Percentiles rank a stretch among this genome's conserved stretches.
These are phyloP conservation scores for Fusarium setosum DNA, from an alignment of 2,329 filamentous ascomycete species.

Conservation along the genomic window DNA sequence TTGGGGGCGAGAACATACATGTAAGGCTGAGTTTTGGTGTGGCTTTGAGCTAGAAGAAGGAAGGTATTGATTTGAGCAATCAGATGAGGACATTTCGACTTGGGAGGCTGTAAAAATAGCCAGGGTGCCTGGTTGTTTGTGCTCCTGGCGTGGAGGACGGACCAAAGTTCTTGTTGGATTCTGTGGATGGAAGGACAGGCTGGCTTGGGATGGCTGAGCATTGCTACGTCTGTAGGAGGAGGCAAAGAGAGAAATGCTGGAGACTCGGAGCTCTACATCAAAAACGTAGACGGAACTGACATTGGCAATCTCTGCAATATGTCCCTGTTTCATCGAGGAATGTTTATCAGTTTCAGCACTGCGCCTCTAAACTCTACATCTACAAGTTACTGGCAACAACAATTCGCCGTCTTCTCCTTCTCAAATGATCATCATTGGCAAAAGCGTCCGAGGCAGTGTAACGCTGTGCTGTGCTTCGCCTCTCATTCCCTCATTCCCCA, in stretches of 20 bases:
- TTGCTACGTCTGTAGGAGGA: no score
- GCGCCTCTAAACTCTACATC: no score
- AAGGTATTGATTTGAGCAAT: neutral
- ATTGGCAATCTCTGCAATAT: no score
- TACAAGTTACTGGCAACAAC: no score
- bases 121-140: neutral
- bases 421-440: neutral
- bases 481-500: constrained; percentile 12
- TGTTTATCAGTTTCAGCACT: no score
- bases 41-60: neutral
- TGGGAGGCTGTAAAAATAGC: neutral
- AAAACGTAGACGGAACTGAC: no score
- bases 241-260: no score
- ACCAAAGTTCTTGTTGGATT: neutral
- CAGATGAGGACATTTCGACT: neutral
- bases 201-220: neutral
- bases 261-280: no score
- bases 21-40: constrained; percentile 31
- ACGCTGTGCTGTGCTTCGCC: constrained; percentile 32
- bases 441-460: constrained; percentile 10
- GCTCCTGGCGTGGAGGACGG: neutral
- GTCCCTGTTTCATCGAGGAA: no score
- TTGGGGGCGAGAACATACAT: neutral
- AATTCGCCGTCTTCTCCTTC: neutral
- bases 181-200: neutral